Conservation (phyloP, 2,329 filamentous ascomycete genomes). For the Fusarium clavum region DNA sequence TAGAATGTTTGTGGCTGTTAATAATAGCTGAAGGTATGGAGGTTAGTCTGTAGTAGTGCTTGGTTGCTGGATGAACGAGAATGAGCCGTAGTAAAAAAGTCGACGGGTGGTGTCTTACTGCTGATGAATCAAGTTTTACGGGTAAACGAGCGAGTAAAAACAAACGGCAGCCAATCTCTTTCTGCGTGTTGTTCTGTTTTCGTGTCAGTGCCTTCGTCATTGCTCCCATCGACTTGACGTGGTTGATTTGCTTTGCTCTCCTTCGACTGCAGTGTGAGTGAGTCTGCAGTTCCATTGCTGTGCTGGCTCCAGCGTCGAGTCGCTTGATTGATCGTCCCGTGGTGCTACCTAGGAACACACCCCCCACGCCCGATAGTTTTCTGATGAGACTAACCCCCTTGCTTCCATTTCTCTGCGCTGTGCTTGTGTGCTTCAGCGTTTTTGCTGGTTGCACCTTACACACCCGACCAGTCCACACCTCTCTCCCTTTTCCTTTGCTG, state of each 20-base stretch:
- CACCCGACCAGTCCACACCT: slow-evolving; percentile 33
- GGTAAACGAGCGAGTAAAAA: slow-evolving; percentile 20
- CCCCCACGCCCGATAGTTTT: slow-evolving; percentile 1
- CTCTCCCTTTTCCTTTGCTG: not conserved
- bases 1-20: slow-evolving; percentile 28
- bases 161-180: slow-evolving; percentile 12
- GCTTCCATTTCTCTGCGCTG: slow-evolving; percentile 18
- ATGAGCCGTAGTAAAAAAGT: slow-evolving; percentile 14
- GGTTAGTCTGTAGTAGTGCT: not conserved
- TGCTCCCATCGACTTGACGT: slow-evolving; percentile 35
- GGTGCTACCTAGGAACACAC: slow-evolving; percentile 20
- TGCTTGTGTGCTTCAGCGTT: slow-evolving; percentile 15
- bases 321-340: slow-evolving; percentile 39
- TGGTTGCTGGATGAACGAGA: slow-evolving; percentile 37
- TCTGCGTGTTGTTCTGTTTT: slow-evolving; percentile 36
- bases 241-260: slow-evolving; percentile 34
- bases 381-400: slow-evolving; percentile 21
- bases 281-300: slow-evolving; percentile 36
- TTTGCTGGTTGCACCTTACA: slow-evolving; percentile 38
- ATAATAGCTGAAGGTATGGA: not conserved
- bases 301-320: slow-evolving; percentile 41
- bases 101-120: slow-evolving; percentile 14
- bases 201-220: slow-evolving; percentile 38
- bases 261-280: slow-evolving; percentile 26
- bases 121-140: slow-evolving; percentile 35